Evolutionary conservation across 345 rosid genomes (phyloP).

Genomic region (Triadica sebifera): DNA sequence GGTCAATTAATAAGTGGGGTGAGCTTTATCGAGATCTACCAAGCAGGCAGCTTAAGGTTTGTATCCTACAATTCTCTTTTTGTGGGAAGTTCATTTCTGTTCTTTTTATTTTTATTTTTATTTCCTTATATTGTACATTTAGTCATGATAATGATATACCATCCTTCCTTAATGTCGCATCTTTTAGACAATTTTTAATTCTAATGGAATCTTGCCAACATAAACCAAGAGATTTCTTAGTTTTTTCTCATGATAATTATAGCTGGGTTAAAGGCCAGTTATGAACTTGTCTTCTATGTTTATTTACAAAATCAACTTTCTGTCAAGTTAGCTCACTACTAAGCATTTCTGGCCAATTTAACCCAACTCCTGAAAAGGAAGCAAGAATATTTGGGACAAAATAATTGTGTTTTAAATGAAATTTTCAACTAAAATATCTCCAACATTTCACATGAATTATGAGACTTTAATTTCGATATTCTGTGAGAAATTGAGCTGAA

Average conservation of each 20-base stretch:
- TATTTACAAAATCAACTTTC: background rate
- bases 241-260: background rate
- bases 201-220: background rate
- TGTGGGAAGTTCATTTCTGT: too few relatives aligned
- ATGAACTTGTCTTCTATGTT: background rate
- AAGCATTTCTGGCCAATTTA: background rate
- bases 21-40: slow-evolving; percentile 84
- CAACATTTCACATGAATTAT: background rate
- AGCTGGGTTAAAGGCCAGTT: background rate
- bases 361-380: background rate
- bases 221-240: background rate
- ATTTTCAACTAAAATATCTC: background rate
- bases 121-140: background rate
- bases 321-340: background rate
- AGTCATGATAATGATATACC: background rate
- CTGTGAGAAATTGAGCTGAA: background rate
- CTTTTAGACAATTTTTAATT: background rate
- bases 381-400: background rate
- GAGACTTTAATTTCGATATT: background rate
- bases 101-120: background rate
- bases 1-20: slow-evolving; percentile 81
- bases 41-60: slow-evolving; percentile 83
- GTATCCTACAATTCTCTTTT: slow-evolving; percentile 14
- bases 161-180: background rate
- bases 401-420: background rate